A percentile compares a stretch with the other conserved stretches of the same genome.
These are phyloP conservation scores for Wolfiporia cocos DNA, from an alignment of 1,284 basidiomycete genomes.

Conservation along the genomic window DNA sequence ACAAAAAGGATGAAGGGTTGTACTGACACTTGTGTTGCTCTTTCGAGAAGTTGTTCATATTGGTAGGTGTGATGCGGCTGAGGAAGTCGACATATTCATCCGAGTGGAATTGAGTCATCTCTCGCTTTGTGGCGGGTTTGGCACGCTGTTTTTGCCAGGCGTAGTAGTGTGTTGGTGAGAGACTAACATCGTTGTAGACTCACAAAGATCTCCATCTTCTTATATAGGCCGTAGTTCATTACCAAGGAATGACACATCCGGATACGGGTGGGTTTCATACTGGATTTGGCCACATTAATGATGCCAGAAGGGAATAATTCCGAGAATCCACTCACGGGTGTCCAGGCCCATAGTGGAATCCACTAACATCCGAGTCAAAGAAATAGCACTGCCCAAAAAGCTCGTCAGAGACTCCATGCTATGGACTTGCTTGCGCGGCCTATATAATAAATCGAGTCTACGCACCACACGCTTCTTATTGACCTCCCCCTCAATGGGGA, in stretches of 20 bases:
- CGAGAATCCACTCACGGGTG: slow-evolving; percentile 52
- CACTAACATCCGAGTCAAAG: slow-evolving; percentile 97
- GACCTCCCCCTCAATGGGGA: slow-evolving; percentile 66
- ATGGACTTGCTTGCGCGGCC: not conserved
- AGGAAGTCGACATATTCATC: slow-evolving; percentile 94
- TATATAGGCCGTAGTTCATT: slow-evolving; percentile 98
- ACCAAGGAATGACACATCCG: slow-evolving; percentile 99
- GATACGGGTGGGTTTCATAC: slow-evolving; percentile 96
- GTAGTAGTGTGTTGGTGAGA: not conserved
- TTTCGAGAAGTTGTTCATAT: slow-evolving; percentile 83
- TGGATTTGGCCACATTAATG: slow-evolving; percentile 22
- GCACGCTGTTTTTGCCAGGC: slow-evolving; percentile 59
- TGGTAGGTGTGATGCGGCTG: slow-evolving; percentile 78
- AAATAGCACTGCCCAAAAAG: slow-evolving; percentile 77
- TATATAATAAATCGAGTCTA: slow-evolving; percentile 3
- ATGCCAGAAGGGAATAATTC: not conserved
- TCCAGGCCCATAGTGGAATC: slow-evolving; percentile 97
- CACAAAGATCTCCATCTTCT: slow-evolving; percentile 97
- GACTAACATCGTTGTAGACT: slow-evolving; percentile 28
- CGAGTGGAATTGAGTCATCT: slow-evolving; percentile 95
- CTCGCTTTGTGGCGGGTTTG: slow-evolving; percentile 97
- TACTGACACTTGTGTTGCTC: slow-evolving; percentile 93
- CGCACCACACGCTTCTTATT: slow-evolving; percentile 77
- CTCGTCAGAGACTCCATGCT: not conserved
- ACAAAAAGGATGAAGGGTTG: not conserved